Evolutionary conservation across 306 rosid species (phyloP).

Genomic region (Canavalia gladiata): DNA sequence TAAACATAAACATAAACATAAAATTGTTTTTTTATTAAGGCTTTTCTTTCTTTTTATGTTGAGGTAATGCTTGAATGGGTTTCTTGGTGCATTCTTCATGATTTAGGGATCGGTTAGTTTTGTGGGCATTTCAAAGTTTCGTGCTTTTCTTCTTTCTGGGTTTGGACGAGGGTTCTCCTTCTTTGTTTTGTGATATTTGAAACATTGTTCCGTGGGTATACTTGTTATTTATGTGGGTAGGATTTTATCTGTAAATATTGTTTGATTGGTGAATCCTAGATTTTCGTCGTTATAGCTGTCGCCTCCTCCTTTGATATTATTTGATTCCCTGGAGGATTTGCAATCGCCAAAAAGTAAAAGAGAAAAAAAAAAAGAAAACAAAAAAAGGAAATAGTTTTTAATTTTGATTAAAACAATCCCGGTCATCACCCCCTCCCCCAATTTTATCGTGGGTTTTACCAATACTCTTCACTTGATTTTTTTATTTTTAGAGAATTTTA

Average conservation of each 20-base stretch:
- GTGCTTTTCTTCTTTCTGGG: slow-evolving; percentile 36
- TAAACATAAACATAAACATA: not conserved
- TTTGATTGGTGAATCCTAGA: slow-evolving; percentile 50
- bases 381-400: slow-evolving; percentile 39
- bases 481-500: slow-evolving; percentile 39
- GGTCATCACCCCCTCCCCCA: slow-evolving; percentile 77
- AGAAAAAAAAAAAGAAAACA: slow-evolving; percentile 26
- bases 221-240: slow-evolving; percentile 24
- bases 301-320: slow-evolving; percentile 66
- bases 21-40: slow-evolving; percentile 34
- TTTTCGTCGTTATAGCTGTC: slow-evolving; percentile 40
- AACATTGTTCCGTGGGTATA: slow-evolving; percentile 41
- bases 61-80: slow-evolving; percentile 62
- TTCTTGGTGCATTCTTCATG: slow-evolving; percentile 61
- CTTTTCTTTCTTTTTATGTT: slow-evolving; percentile 37
- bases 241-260: slow-evolving; percentile 64
- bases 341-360: slow-evolving; percentile 38
- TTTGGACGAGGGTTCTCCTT: slow-evolving; percentile 34
- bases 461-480: slow-evolving; percentile 49
- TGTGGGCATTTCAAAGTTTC: slow-evolving; percentile 45
- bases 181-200: slow-evolving; percentile 34
- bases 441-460: slow-evolving; percentile 75
- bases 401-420: slow-evolving; percentile 46
- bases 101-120: slow-evolving; percentile 66
- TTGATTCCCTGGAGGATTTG: slow-evolving; percentile 75